These are phyloP conservation scores for Gelatoporia subvermispora DNA, from an alignment of 768 basidiomycete genomes.

Conservation along the genomic window DNA sequence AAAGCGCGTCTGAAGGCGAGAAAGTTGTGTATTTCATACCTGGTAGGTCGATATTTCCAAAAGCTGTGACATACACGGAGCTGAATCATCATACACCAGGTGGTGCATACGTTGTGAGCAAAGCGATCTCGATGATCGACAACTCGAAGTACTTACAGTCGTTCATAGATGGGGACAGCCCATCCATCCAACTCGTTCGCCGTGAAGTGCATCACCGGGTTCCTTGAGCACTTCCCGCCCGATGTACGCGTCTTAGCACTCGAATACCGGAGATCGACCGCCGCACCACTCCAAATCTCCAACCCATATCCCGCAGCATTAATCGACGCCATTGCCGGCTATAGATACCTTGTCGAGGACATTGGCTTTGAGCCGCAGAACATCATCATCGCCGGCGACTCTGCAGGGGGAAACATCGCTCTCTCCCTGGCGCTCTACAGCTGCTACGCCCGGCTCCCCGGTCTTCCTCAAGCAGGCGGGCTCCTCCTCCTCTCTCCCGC, in stretches of 20 bases:
- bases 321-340: conserved; percentile 47
- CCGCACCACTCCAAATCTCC: conserved; percentile 21
- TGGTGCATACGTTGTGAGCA: conserved; percentile 20
- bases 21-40: conserved; percentile 31
- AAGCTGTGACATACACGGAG: no score
- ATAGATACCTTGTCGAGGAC: conserved; percentile 39
- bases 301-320: conserved; percentile 52
- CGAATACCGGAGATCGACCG: conserved; percentile 43
- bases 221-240: conserved; percentile 4
- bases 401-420: conserved; percentile 49
- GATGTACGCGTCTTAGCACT: conserved; percentile 25
- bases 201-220: conserved; percentile 10
- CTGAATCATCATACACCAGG: no score
- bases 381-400: conserved; percentile 49
- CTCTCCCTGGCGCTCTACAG: conserved; percentile 35
- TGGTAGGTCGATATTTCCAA: conserved; percentile 5
- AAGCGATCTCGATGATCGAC: background rate
- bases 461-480: conserved; percentile 20
- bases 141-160: no score
- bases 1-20: conserved; percentile 24
- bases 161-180: conserved; percentile 7
- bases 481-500: conserved; percentile 33
- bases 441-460: conserved; percentile 18
- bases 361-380: conserved; percentile 39
- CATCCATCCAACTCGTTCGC: conserved; percentile 3